These are phyloP conservation scores for Apophysomyces elegans DNA, from an alignment of 371 early-diverging fungal species.

Conservation along the genomic window DNA sequence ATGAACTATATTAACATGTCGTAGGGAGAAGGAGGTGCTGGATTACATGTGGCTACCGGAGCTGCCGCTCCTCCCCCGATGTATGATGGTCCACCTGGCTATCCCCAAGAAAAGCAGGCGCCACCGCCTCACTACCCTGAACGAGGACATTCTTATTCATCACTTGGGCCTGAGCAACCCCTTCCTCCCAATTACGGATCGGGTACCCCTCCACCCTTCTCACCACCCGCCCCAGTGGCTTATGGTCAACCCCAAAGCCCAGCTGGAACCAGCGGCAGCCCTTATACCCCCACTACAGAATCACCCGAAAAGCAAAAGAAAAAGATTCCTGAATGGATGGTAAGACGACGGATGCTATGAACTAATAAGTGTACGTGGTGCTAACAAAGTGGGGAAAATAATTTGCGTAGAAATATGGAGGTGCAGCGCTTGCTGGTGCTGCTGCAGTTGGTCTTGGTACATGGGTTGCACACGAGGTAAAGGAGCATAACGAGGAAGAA, in stretches of 20 bases:
- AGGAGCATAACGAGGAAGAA: slow-evolving; percentile 37
- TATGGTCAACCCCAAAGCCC: slow-evolving; percentile 11
- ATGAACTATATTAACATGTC: no score
- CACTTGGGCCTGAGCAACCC: slow-evolving; percentile 32
- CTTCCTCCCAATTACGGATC: slow-evolving; percentile 32
- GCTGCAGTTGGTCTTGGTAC: slow-evolving; percentile 44
- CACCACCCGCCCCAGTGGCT: slow-evolving; percentile 20
- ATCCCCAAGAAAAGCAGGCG: slow-evolving; percentile 21
- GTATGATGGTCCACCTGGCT: slow-evolving; percentile 21
- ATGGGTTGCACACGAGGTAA: slow-evolving; percentile 33
- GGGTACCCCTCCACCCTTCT: slow-evolving; percentile 30
- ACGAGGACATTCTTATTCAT: slow-evolving; percentile 17
- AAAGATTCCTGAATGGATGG: slow-evolving; percentile 44
- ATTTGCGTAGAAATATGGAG: slow-evolving; percentile 43
- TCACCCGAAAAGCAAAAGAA: slow-evolving; percentile 23
- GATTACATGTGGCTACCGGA: not conserved
- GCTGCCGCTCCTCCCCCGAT: slow-evolving; percentile 14
- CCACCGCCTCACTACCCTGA: slow-evolving; percentile 12
- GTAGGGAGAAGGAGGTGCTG: slow-evolving; percentile 12
- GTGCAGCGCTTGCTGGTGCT: slow-evolving; percentile 45
- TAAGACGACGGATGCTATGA: slow-evolving; percentile 14
- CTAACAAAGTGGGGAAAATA: not conserved
- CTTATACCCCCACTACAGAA: slow-evolving; percentile 4
- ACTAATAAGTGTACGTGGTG: not conserved
- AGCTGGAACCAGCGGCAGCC: slow-evolving; percentile 1